Evolutionary conservation across 2,329 filamentous ascomycete genomes (phyloP), one percentile per base, ranked within the genome.

Genomic region (Tolypocladium guangdongense): DNA sequence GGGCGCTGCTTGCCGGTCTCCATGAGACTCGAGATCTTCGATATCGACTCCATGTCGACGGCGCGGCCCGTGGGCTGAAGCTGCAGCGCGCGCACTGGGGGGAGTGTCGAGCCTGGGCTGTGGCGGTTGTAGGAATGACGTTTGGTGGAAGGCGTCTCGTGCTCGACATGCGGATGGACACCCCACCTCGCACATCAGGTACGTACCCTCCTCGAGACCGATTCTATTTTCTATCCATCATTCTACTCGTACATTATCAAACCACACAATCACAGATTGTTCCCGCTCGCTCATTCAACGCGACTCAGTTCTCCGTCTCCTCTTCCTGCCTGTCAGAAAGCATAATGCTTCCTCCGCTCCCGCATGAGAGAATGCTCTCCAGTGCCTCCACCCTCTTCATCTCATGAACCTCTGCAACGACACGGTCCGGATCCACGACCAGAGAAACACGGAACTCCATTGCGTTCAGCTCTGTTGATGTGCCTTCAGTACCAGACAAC

Each of bases 1-100:
- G 27, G 30, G 49, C 32, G 30, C 14, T 14, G 62, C 80, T 65
- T 78, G 95, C 92, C 90, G 73, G 88, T 93, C 77, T 97, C 93
- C 70, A 99, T 85, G 73, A 97, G 82, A 68, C 84, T 89, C 62
- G 91, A 95, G 71, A 99, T 95, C 65, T 88, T 83, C 59, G 92
- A 90, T 67, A 97, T 90, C 24, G 92, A 95, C 81, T 99, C 93
- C 93, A 99, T 99, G 54, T 56, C 64, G 59, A 32, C 24, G 30
- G 45, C 22, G 45, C 22, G 46, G 46, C 11, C 22, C n/a, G 33
- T 16, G 27, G 35, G 49, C 39, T 51, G 37, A 50, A 52, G 36
- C 49, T 43, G 49, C 52, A 49, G 54, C 55, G 24, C 41, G 14
- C 24, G 30, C 41, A 8, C 3, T 22, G 24, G 24, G 41, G 41